Base-by-base conservation (phyloP, 139 green algal species). In the Tetradesmus obliquus region DNA sequence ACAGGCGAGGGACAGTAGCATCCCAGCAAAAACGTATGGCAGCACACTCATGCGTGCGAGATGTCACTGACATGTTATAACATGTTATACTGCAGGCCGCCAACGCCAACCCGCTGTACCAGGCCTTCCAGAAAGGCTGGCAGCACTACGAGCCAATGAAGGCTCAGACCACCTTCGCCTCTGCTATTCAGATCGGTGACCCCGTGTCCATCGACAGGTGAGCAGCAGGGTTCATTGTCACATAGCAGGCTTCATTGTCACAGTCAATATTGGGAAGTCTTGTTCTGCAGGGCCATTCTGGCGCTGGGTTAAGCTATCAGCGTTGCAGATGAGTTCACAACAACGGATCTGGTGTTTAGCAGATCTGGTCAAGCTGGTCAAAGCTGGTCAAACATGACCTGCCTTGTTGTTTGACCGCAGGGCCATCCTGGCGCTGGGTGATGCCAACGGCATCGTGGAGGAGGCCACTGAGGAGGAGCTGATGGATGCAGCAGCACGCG, bases 81-180 rank as follows among this genome's bases (percentile, higher is more conserved):
- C 69, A 79, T 79, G 69, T 79, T 79, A 79, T 79, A 45, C 32
- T 45, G 45, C 95, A 99, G 94, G 98, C 98, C 22, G 88, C 95
- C 15, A 99, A 99, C 92, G 98, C 98, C 88, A 99, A 99, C 95
- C 98, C 98, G 10, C 95, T 99, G n/a, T 99, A 99, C 96, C 90
- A 93, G 22, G 96, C 98, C 22, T 99, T 97, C 96, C 94, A 97
- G 86, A 95, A 95, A 62, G 94, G 95, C 79, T 94, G 82, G 83
- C 45, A 94, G 90, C 94, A 96, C 72, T 99, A 99, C 87, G 87
- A 97, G 92, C 94, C 98, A 5, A 92, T 99, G 20, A 98, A 99
- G 95, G 98, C 98, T 3, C 90, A 97, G 93, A 97, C 96, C 87
- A 99, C 98, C 17, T 99, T 99, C 92, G 98, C 98, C 20, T 97